phyloP scores from a whole-genome alignment of 148 eudicot species.

The Chenopodium album region DNA sequence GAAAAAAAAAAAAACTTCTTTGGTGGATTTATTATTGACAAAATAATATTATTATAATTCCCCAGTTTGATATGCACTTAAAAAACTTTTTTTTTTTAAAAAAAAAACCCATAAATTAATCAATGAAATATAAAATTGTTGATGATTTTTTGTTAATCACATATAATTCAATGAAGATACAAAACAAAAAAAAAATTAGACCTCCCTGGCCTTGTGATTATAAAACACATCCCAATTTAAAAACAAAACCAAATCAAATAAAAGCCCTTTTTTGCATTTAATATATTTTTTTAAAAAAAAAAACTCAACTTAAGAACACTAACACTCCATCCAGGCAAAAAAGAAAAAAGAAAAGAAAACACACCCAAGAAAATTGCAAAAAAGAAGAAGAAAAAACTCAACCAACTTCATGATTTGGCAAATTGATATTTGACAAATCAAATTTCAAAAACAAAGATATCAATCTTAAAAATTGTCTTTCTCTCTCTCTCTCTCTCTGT shows the following conservation, averaged over 20 bases:
- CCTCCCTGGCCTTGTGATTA: too few relatives aligned
- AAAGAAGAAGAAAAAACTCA: neutral
- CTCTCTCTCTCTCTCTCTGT: neutral
- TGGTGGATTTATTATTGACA: neutral
- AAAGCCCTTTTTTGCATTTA: neutral
- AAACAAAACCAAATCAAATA: neutral
- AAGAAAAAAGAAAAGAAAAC: too few relatives aligned
- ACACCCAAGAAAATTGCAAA: neutral
- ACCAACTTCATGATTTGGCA: conserved; percentile 9
- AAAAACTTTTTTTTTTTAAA: too few relatives aligned
- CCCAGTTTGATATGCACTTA: neutral
- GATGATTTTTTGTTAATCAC: neutral
- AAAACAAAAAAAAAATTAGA: too few relatives aligned
- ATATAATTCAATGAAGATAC: too few relatives aligned
- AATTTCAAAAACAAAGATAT: neutral
- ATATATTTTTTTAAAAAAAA: too few relatives aligned
- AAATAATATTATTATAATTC: too few relatives aligned
- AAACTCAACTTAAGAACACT: too few relatives aligned
- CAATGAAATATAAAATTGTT: too few relatives aligned
- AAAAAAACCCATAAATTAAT: neutral
- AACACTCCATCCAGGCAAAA: too few relatives aligned
- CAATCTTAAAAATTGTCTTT: neutral
- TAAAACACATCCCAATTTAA: neutral
- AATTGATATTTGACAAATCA: neutral
- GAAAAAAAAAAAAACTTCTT: neutral